Conservation (phyloP, 345 rosid species). For the Citrus unshiu region DNA sequence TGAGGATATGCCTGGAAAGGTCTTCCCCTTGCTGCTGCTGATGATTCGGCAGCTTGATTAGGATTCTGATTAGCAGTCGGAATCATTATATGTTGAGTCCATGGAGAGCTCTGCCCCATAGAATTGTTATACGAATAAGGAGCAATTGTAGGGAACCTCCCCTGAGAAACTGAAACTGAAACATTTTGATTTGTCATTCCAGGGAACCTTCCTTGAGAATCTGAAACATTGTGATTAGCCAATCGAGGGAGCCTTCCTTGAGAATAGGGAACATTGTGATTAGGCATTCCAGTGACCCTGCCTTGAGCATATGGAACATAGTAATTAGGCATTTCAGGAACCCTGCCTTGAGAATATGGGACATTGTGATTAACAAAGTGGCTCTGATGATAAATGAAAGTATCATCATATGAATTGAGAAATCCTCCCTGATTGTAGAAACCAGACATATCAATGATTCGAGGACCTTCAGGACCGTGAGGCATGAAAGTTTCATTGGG, state of each 20-base stretch:
- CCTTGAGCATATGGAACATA: neutral
- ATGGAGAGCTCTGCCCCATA: neutral
- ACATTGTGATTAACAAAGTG: neutral
- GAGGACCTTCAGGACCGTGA: neutral
- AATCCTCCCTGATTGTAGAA: neutral
- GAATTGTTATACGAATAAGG: neutral
- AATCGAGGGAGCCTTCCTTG: neutral
- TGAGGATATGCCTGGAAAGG: neutral
- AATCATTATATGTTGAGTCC: neutral
- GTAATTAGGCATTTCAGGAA: neutral
- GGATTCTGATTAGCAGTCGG: neutral
- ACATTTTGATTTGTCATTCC: too few species aligned
- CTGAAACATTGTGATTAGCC: neutral
- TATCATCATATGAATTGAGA: neutral
- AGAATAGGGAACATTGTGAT: neutral
- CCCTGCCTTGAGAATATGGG: neutral
- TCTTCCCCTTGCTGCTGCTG: neutral
- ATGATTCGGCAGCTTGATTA: neutral
- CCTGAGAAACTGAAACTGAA: too few species aligned
- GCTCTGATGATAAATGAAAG: neutral
- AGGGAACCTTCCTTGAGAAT: neutral
- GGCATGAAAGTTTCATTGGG: neutral
- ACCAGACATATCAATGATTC: neutral
- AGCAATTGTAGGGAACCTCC: neutral
- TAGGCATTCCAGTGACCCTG: neutral